phyloP scores from a whole-genome alignment of 768 basidiomycete genomes.

The Pleurotus tuber-regium region DNA sequence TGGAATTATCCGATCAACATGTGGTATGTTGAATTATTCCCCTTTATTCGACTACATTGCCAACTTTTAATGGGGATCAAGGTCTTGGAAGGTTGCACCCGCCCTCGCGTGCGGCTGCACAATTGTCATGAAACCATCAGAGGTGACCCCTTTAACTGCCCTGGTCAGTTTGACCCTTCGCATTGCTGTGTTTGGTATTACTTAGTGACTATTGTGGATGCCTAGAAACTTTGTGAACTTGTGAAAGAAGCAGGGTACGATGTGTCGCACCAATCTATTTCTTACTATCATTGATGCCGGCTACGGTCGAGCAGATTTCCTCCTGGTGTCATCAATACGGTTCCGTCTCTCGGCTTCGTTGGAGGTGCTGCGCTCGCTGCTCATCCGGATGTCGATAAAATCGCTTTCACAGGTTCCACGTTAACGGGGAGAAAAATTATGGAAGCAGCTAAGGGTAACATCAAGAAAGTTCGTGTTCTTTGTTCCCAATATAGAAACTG shows the following conservation, averaged over 20 bases:
- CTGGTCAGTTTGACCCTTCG: slow-evolving; percentile 43
- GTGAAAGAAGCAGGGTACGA: slow-evolving; percentile 79
- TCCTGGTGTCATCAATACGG: slow-evolving; percentile 85
- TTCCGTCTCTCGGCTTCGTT: slow-evolving; percentile 77
- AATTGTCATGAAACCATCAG: slow-evolving; percentile 94
- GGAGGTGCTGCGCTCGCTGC: slow-evolving; percentile 84
- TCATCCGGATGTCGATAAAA: slow-evolving; percentile 87
- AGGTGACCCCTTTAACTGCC: slow-evolving; percentile 81
- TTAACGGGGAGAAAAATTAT: slow-evolving; percentile 86
- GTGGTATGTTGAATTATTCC: slow-evolving; percentile 47
- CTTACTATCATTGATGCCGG: slow-evolving; percentile 13
- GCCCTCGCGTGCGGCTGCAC: slow-evolving; percentile 91
- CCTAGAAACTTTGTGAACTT: slow-evolving; percentile 80
- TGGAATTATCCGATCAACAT: slow-evolving; percentile 93
- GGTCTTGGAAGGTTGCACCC: slow-evolving; percentile 92
- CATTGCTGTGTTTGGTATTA: slow-evolving; percentile 3
- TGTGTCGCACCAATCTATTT: slow-evolving; percentile 4
- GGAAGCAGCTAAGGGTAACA: slow-evolving; percentile 88
- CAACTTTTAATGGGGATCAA: slow-evolving; percentile 20
- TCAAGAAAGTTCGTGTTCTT: slow-evolving; percentile 70
- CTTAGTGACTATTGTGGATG: slow-evolving; percentile 12
- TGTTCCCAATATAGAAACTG: slow-evolving; percentile 6
- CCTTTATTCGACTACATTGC: slow-evolving; percentile 6
- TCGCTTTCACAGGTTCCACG: slow-evolving; percentile 95
- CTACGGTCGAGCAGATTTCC: slow-evolving; percentile 60